These are phyloP conservation scores for Fusarium siculi DNA, from an alignment of 2,329 filamentous ascomycete genomes.

Conservation along the genomic window DNA sequence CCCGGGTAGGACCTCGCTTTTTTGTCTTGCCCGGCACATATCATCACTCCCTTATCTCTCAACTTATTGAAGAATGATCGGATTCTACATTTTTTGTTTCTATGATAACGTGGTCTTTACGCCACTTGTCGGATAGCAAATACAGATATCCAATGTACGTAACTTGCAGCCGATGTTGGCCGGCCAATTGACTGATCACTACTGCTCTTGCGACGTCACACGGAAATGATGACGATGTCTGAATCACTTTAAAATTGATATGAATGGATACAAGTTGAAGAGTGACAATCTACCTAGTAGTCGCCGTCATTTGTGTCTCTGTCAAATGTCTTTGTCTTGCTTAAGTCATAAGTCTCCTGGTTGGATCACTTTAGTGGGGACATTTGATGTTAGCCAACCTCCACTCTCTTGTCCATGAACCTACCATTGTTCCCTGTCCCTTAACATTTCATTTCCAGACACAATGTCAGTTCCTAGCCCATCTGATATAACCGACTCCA, in stretches of 20 bases:
- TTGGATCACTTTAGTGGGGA: not conserved
- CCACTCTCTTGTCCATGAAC: not conserved
- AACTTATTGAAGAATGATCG: no score
- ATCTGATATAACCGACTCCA: conserved; percentile 6
- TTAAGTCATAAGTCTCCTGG: not conserved
- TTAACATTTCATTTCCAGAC: accelerated
- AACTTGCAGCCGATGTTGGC: not conserved
- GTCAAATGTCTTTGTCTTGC: not conserved
- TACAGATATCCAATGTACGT: accelerated
- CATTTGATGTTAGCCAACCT: not conserved
- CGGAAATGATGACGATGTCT: accelerated
- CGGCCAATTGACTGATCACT: not conserved
- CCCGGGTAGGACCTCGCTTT: conserved; percentile 31
- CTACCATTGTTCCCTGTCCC: not conserved
- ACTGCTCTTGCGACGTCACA: not conserved
- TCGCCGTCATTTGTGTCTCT: not conserved
- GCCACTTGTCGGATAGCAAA: not conserved
- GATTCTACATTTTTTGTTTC: not conserved
- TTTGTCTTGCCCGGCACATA: not conserved
- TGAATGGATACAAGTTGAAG: no score
- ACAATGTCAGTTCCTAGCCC: conserved; percentile 7
- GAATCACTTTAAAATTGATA: not conserved
- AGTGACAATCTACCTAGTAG: not conserved
- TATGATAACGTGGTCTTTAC: accelerated
- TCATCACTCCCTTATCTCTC: no score